Evolutionary conservation across 2,329 filamentous ascomycete genomes (phyloP).

Genomic region (Phialemonium atrogriseum): DNA sequence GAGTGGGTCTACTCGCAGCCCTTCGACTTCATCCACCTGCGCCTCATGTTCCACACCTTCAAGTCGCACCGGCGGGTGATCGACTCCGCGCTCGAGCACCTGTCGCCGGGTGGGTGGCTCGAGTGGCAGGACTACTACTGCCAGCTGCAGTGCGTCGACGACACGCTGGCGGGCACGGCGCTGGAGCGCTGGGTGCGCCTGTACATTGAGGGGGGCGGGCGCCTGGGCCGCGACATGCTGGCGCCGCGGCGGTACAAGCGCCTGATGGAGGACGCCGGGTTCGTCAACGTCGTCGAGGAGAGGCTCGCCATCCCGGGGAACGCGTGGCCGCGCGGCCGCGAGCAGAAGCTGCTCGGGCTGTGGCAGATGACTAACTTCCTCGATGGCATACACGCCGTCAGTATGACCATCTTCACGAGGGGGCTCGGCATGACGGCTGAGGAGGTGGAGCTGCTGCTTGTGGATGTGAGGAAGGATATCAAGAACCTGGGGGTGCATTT

Average conservation of each 20-base stretch:
- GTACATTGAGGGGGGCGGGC: slow-evolving; percentile 9
- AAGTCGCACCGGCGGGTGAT: slow-evolving; percentile 10
- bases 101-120: slow-evolving; percentile 13
- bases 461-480: slow-evolving; percentile 21
- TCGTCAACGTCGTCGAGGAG: slow-evolving; percentile 20
- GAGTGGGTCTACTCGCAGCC: slow-evolving; percentile 12
- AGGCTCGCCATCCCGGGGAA: slow-evolving; percentile 23
- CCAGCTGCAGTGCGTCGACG: slow-evolving; percentile 9
- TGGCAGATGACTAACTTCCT: slow-evolving; percentile 25
- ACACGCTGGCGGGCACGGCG: slow-evolving; percentile 10
- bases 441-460: slow-evolving; percentile 21
- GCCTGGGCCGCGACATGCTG: slow-evolving; percentile 7
- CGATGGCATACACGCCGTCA: slow-evolving; percentile 22
- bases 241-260: slow-evolving; percentile 6
- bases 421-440: slow-evolving; percentile 20
- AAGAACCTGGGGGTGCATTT: slow-evolving; percentile 21
- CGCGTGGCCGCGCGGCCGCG: slow-evolving; percentile 25
- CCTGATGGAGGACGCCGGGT: slow-evolving; percentile 20
- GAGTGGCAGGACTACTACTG: slow-evolving; percentile 16
- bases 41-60: slow-evolving; percentile 13
- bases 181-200: slow-evolving; percentile 13
- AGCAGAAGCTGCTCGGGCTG: slow-evolving; percentile 26
- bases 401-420: slow-evolving; percentile 21
- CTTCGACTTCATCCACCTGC: slow-evolving; percentile 16
- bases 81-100: slow-evolving; percentile 10